Percentiles rank a stretch among this genome's conserved stretches.
phyloP scores from a whole-genome alignment of 257 asterid species.

The Cordia subcordata region DNA sequence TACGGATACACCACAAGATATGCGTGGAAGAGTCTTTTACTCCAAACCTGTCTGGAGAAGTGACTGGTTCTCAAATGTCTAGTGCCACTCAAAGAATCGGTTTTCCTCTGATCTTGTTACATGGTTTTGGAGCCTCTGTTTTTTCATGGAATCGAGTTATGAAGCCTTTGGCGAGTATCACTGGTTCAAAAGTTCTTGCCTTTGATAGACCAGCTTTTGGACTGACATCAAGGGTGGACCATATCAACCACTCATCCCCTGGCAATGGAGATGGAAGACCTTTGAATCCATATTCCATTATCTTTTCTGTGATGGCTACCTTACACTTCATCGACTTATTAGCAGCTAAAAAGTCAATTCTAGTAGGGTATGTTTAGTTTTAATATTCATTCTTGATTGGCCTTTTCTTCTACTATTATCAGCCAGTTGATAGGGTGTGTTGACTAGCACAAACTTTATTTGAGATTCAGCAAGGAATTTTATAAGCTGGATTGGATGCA shows the following conservation, averaged over 20 bases:
- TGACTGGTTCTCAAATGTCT: constrained; percentile 24
- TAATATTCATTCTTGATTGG: constrained; percentile 11
- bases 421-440: too few relatives aligned
- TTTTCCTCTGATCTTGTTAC: constrained; percentile 79
- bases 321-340: constrained; percentile 66
- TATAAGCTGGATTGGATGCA: too few relatives aligned
- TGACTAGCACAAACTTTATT: too few relatives aligned
- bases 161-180: constrained; percentile 57
- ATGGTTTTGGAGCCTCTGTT: constrained; percentile 93
- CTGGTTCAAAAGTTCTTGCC: constrained; percentile 75
- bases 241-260: constrained; percentile 23
- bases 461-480: too few relatives aligned
- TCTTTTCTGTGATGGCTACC: constrained; percentile 71
- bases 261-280: constrained; percentile 40
- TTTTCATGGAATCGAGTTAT: constrained; percentile 81
- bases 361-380: constrained; percentile 70
- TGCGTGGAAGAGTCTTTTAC: constrained; percentile 38
- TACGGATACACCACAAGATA: constrained; percentile 81
- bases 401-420: too few relatives aligned
- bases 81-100: constrained; percentile 21
- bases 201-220: constrained; percentile 99
- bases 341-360: constrained; percentile 71
- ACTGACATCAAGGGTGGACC: constrained; percentile 65
- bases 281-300: constrained; percentile 72
- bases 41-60: constrained; percentile 25